phyloP scores from a whole-genome alignment of 257 asterid genomes.

The Orobanche coerulescens region DNA sequence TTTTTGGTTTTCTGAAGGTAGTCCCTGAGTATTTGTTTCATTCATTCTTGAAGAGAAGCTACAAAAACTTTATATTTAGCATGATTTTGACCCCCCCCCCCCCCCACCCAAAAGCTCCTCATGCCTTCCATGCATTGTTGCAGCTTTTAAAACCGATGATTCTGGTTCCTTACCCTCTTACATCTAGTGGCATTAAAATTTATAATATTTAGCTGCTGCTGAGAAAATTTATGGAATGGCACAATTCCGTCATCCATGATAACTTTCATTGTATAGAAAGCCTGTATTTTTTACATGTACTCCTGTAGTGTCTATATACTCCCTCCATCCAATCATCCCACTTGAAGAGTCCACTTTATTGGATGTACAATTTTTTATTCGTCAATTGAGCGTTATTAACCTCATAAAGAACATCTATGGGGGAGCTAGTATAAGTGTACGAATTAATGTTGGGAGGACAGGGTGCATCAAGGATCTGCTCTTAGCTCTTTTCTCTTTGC shows the following conservation, averaged over 20 bases:
- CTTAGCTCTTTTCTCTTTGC: too few relatives aligned
- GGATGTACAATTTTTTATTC: too few relatives aligned
- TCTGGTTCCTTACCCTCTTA: background rate
- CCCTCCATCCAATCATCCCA: too few relatives aligned
- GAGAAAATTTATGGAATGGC: background rate
- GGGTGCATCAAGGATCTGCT: too few relatives aligned
- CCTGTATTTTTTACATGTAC: background rate
- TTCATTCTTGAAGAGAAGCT: background rate
- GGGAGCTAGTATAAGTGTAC: too few relatives aligned
- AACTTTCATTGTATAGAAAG: background rate
- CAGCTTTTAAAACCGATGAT: background rate
- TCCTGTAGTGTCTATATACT: background rate
- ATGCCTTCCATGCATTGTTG: background rate
- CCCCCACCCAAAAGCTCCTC: too few relatives aligned
- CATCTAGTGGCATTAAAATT: background rate
- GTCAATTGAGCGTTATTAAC: too few relatives aligned
- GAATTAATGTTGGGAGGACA: too few relatives aligned
- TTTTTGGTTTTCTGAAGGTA: background rate
- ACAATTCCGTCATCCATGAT: background rate
- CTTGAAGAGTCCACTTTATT: too few relatives aligned
- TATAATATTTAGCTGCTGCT: background rate
- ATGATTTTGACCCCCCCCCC: too few relatives aligned
- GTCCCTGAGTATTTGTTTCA: background rate
- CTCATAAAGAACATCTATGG: too few relatives aligned
- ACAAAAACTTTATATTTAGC: background rate